phyloP scores from a whole-genome alignment of 495 filamentous ascomycete genomes.

The Barbatosphaeria neglecta region DNA sequence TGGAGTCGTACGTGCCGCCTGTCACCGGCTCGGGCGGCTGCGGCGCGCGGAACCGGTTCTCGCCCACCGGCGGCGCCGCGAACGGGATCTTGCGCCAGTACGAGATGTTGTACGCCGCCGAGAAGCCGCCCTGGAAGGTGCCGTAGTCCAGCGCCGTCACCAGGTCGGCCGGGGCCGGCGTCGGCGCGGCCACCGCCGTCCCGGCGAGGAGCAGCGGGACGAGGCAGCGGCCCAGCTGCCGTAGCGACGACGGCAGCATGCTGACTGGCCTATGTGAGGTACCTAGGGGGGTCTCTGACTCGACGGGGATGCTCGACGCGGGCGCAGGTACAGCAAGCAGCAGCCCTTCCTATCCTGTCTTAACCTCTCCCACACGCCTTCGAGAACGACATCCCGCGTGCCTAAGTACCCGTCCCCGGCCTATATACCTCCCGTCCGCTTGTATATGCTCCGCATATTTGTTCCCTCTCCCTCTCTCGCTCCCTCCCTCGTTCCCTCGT shows the following conservation, averaged over 20 bases:
- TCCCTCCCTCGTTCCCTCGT: background rate
- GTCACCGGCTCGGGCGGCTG: constrained; percentile 36
- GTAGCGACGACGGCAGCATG: too few relatives aligned
- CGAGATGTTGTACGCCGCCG: constrained; percentile 35
- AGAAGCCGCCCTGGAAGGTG: constrained; percentile 46
- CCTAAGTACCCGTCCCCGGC: background rate
- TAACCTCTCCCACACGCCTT: too few relatives aligned
- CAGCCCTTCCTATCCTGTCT: too few relatives aligned
- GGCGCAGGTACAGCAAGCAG: too few relatives aligned
- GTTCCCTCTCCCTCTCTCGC: background rate
- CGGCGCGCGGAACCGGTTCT: constrained; percentile 45
- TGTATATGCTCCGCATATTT: background rate
- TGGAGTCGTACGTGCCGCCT: constrained; percentile 42
- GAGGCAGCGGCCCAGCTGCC: too few relatives aligned
- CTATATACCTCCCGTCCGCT: background rate
- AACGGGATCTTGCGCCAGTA: constrained; percentile 49
- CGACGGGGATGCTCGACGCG: too few relatives aligned
- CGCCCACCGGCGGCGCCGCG: constrained; percentile 42
- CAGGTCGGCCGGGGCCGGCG: constrained; percentile 6
- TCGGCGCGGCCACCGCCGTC: background rate
- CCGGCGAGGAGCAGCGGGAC: background rate
- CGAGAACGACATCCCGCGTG: too few relatives aligned
- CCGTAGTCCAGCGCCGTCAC: constrained; percentile 40
- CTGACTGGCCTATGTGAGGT: too few relatives aligned
- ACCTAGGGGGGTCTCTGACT: too few relatives aligned